phyloP scores from a whole-genome alignment of 495 filamentous ascomycete species.

The Penicillium lividum region DNA sequence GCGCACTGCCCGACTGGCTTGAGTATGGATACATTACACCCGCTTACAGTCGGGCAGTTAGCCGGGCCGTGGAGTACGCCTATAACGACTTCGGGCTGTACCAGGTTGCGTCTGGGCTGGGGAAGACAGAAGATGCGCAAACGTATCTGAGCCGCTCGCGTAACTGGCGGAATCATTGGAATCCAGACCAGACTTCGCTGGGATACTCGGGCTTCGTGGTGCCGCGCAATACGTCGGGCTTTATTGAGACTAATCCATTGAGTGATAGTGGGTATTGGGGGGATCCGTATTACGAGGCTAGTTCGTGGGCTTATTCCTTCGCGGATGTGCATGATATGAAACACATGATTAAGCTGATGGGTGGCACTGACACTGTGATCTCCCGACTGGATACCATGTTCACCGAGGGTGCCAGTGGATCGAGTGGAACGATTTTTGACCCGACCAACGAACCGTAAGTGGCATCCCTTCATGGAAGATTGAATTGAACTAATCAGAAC shows the following conservation, averaged over 20 bases:
- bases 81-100: slow-evolving; percentile 67
- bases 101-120: slow-evolving; percentile 53
- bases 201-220: slow-evolving; percentile 67
- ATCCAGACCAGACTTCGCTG: slow-evolving; percentile 51
- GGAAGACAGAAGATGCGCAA: slow-evolving; percentile 48
- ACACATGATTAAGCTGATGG: slow-evolving; percentile 56
- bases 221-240: slow-evolving; percentile 57
- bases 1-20: slow-evolving; percentile 71
- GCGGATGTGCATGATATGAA: slow-evolving; percentile 67
- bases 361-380: slow-evolving; percentile 47
- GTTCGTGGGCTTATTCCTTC: slow-evolving; percentile 71
- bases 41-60: slow-evolving; percentile 60
- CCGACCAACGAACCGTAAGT: slow-evolving; percentile 65
- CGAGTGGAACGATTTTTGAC: slow-evolving; percentile 61
- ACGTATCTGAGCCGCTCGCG: slow-evolving; percentile 66
- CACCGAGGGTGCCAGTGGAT: slow-evolving; percentile 48
- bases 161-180: slow-evolving; percentile 77
- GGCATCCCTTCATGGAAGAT: neutral
- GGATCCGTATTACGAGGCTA: slow-evolving; percentile 63
- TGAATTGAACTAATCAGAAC: slow-evolving; percentile 7
- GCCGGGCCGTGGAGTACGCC: slow-evolving; percentile 67
- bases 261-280: slow-evolving; percentile 61
- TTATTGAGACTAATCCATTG: slow-evolving; percentile 58
- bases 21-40: slow-evolving; percentile 65
- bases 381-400: slow-evolving; percentile 48